phyloP scores from a whole-genome alignment of 2,329 filamentous ascomycete species.

The Dactylellina parvicollis region DNA sequence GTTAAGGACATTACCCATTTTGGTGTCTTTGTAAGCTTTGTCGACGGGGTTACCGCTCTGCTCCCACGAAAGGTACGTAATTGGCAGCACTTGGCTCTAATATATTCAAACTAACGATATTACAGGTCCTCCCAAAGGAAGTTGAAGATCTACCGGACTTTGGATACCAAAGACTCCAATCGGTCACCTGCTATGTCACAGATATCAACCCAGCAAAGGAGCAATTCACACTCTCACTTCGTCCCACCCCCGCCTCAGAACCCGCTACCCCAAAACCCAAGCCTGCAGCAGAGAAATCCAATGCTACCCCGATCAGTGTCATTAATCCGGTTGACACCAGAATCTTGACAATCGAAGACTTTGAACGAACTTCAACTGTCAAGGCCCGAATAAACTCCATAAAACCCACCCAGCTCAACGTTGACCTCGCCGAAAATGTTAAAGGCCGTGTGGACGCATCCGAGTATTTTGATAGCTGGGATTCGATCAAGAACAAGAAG shows the following conservation, averaged over 20 bases:
- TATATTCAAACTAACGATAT: conserved; percentile 60
- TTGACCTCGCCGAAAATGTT: conserved; percentile 84
- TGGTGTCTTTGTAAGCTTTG: conserved; percentile 89
- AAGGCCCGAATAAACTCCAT: conserved; percentile 83
- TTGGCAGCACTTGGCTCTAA: neutral
- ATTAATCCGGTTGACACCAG: conserved; percentile 73
- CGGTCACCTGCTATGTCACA: conserved; percentile 76
- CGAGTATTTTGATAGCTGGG: conserved; percentile 87
- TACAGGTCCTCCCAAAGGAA: conserved; percentile 78
- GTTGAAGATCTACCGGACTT: conserved; percentile 76
- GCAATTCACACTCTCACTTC: conserved; percentile 74
- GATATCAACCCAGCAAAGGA: conserved; percentile 76
- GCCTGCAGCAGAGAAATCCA: conserved; percentile 60
- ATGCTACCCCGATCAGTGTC: conserved; percentile 62
- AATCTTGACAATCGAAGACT: conserved; percentile 74
- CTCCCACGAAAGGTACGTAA: conserved; percentile 66
- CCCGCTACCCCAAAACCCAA: conserved; percentile 63
- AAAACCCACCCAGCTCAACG: conserved; percentile 91
- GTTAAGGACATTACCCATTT: conserved; percentile 84
- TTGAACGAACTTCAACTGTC: conserved; percentile 75
- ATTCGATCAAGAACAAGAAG: conserved; percentile 84
- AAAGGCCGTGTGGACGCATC: conserved; percentile 94
- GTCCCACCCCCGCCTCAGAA: conserved; percentile 64
- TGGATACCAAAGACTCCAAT: conserved; percentile 79
- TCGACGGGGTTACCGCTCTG: conserved; percentile 77